Evolutionary conservation across 345 rosid species (phyloP).

Genomic region (Murraya koenigii): DNA sequence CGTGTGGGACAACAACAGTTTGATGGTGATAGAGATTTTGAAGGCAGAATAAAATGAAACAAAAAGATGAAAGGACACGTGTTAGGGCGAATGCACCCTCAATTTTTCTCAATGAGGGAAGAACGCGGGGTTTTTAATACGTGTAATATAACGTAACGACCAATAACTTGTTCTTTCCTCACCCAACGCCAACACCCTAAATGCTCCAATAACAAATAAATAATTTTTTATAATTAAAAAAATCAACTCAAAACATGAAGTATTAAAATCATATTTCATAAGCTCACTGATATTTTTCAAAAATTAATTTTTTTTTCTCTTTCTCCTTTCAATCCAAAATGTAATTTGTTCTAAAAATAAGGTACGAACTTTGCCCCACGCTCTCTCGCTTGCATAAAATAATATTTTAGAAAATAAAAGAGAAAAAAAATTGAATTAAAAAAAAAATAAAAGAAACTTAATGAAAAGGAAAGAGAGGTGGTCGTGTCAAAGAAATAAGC

Average conservation of each 20-base stretch:
- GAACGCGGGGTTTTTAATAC: slow-evolving; percentile 34
- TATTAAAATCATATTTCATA: too few relatives aligned
- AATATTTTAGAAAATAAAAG: too few relatives aligned
- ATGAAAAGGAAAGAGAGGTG: neutral
- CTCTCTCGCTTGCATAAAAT: neutral
- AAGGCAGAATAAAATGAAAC: neutral
- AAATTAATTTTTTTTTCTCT: too few relatives aligned
- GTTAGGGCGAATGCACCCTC: neutral
- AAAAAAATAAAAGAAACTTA: too few relatives aligned
- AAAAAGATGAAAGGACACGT: slow-evolving; percentile 23
- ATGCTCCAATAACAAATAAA: slow-evolving; percentile 1
- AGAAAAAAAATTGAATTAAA: neutral
- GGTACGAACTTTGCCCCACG: neutral
- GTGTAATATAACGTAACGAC: neutral
- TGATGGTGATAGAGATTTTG: slow-evolving; percentile 18
- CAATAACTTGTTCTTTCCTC: neutral
- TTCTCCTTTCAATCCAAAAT: neutral
- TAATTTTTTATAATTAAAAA: too few relatives aligned
- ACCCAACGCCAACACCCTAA: neutral
- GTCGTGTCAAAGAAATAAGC: slow-evolving; percentile 18
- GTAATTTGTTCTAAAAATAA: neutral
- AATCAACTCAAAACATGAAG: too few relatives aligned
- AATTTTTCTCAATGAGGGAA: slow-evolving; percentile 10
- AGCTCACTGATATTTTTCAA: too few relatives aligned
- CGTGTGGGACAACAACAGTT: slow-evolving; percentile 11